Evolutionary conservation across 441 rosid genomes (phyloP).

Genomic region (Iberis amara): DNA sequence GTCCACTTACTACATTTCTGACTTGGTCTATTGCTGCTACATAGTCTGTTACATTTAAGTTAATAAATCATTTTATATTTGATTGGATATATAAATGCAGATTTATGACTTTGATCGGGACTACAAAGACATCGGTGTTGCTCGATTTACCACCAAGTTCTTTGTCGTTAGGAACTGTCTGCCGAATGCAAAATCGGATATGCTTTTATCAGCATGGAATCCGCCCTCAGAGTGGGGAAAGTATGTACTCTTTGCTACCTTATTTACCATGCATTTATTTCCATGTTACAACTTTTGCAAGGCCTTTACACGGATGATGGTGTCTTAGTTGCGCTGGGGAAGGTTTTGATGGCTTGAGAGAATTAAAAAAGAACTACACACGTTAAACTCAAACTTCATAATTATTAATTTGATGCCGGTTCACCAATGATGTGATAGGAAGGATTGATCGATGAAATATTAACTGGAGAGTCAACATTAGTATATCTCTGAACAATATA

Average conservation of each 20-base stretch:
- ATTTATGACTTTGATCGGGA: slow-evolving; percentile 94
- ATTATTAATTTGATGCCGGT: not conserved
- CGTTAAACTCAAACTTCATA: not conserved
- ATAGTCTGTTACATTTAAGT: not conserved
- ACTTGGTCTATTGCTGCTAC: slow-evolving; percentile 5
- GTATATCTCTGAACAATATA: too few species aligned
- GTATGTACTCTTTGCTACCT: slow-evolving; percentile 38
- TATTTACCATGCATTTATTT: not conserved
- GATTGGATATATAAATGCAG: slow-evolving; percentile 34
- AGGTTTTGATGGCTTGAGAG: slow-evolving; percentile 12
- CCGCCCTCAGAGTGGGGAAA: slow-evolving; percentile 97
- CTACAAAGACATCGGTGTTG: slow-evolving; percentile 89
- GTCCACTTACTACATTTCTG: not conserved
- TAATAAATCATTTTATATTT: slow-evolving; percentile 8
- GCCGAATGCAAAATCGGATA: slow-evolving; percentile 73
- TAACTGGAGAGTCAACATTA: too few species aligned
- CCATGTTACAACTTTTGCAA: not conserved
- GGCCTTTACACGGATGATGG: not conserved
- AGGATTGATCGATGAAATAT: too few species aligned
- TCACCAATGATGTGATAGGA: too few species aligned
- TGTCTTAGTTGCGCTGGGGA: slow-evolving; percentile 15
- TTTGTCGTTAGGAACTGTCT: slow-evolving; percentile 79
- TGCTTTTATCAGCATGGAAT: slow-evolving; percentile 89
- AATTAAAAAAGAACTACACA: not conserved
- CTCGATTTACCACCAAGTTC: slow-evolving; percentile 70